Conservation (phyloP, 2,329 filamentous ascomycete genomes). For the Escovopsis sp. region DNA sequence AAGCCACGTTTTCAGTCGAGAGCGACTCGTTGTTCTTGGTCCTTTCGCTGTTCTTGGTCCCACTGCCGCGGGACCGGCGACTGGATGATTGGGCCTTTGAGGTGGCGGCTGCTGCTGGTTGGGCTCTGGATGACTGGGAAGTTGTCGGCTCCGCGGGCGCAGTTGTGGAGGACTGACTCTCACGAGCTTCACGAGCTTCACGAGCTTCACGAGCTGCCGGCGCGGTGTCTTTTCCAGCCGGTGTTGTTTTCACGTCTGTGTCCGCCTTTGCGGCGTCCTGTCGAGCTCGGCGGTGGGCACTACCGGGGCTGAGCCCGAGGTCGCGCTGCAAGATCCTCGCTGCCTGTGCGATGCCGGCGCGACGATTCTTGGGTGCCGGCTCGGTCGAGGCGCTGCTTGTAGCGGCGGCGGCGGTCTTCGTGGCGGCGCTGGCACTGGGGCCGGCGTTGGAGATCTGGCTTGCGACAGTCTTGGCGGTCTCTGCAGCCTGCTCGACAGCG, state of each 20-base stretch:
- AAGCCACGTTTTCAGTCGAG: slow-evolving; percentile 11
- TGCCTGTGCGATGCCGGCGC: slow-evolving; percentile 47
- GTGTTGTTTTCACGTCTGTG: slow-evolving; percentile 26
- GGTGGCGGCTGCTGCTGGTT: slow-evolving; percentile 9
- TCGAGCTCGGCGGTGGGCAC: slow-evolving; percentile 45
- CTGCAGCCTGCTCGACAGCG: slow-evolving; percentile 32
- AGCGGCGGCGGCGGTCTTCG: slow-evolving; percentile 15
- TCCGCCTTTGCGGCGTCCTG: slow-evolving; percentile 45
- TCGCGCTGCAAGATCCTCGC: slow-evolving; percentile 52
- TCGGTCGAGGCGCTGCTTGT: neutral
- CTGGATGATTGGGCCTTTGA: slow-evolving; percentile 15
- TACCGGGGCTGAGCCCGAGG: slow-evolving; percentile 48
- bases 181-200: no score
- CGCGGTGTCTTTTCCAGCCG: slow-evolving; percentile 21
- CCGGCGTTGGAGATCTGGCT: slow-evolving; percentile 16
- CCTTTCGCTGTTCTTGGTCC: slow-evolving; percentile 24
- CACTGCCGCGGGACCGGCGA: slow-evolving; percentile 17
- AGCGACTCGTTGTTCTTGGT: slow-evolving; percentile 21
- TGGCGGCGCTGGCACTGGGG: slow-evolving; percentile 13
- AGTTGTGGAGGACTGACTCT: slow-evolving; percentile 7
- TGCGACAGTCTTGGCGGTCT: slow-evolving; percentile 29
- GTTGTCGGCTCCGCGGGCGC: slow-evolving; percentile 8
- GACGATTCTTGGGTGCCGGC: slow-evolving; percentile 32
- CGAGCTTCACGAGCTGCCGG: slow-evolving; percentile 6
- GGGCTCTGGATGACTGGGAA: slow-evolving; percentile 10